Evolutionary conservation across 2,329 filamentous ascomycete species (phyloP), one percentile per base, ranked within the genome.

Genomic region (Leptosphaerulina australis): DNA sequence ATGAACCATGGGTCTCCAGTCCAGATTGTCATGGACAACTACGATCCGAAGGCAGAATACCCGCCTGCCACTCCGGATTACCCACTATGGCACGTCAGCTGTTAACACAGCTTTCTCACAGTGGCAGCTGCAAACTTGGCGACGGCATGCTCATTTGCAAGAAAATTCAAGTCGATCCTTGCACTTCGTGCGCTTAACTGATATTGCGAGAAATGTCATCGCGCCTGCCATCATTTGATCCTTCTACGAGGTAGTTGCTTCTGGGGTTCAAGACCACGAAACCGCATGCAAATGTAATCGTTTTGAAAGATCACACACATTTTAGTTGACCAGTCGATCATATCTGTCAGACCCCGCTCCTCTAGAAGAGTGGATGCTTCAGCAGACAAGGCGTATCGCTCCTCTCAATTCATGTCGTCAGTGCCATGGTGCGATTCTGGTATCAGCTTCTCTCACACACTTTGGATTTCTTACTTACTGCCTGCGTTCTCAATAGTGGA

Each of bases 381-480:
- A 45, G 39, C 33, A 15, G 28, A 25, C 17, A 28, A 28, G 30
- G 50, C 48, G 53, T 52, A 33, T 49, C 48, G 48, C 44, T 31
- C 17, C 36, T 55, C 45, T 52, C 48, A 55, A 39, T 33, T 33
- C 43, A 48, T 40, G 50, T 38, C 31, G 37, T 20, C 33, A 45
- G 21, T 14, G 10, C 12, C 33, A 41, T 14, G 21, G 24, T 22
- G 6, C 28, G 21, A 24, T 29, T 15, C 20, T 37, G 46, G 17
- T 17, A 30, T 24, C n/a, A 5, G 25, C 4, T 8, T 30, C 4
- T 14, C 21, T n/a, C 17, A 14, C 43, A 14, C 9, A 5, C 20
- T 38, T n/a, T 11, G 25, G 4, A n/a, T 24, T 22, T 34, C 20
- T 21, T 35, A 20, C 35, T 39, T 31, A 36, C 35, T 31, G 17